Percentiles rank a stretch among this genome's conserved stretches.
Conservation (phyloP, 2,329 filamentous ascomycete species). For the Macroventuria anomochaeta region DNA sequence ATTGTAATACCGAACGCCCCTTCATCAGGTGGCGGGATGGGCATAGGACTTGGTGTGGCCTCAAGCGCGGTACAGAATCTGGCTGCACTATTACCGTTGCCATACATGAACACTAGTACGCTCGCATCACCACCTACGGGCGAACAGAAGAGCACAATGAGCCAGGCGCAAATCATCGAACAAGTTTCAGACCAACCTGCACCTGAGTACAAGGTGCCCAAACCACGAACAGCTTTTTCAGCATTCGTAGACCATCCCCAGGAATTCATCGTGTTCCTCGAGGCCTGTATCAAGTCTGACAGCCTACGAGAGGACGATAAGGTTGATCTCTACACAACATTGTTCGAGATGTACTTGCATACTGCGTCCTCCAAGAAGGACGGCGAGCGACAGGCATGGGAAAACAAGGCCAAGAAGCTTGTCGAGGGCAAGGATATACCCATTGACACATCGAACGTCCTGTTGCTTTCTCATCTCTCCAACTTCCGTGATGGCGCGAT, state of each 20-base stretch:
- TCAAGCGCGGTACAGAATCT: conserved; percentile 85
- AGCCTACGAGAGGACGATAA: conserved; percentile 76
- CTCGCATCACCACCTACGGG: conserved; percentile 62
- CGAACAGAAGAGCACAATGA: conserved; percentile 59
- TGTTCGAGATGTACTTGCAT: conserved; percentile 98
- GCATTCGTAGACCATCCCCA: conserved; percentile 94
- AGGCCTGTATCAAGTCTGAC: conserved; percentile 79
- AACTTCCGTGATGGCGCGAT: conserved; percentile 90
- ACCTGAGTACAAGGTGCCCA: conserved; percentile 76
- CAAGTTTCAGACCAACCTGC: conserved; percentile 60
- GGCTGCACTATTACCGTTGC: conserved; percentile 80
- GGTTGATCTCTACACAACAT: conserved; percentile 86
- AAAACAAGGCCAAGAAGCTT: conserved; percentile 85
- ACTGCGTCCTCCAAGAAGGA: conserved; percentile 80
- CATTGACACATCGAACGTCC: conserved; percentile 93
- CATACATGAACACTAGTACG: conserved; percentile 76
- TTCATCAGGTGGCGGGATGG: conserved; percentile 51
- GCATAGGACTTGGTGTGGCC: conserved; percentile 56
- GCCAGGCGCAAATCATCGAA: conserved; percentile 61
- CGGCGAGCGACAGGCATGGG: conserved; percentile 78
- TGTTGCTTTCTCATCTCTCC: conserved; percentile 89
- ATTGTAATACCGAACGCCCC: conserved; percentile 58
- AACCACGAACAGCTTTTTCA: conserved; percentile 88
- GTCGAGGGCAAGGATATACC: conserved; percentile 80
- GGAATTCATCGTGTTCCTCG: conserved; percentile 90